Evolutionary conservation across 345 rosid species (phyloP).

Genomic region (Salix arbutifolia): DNA sequence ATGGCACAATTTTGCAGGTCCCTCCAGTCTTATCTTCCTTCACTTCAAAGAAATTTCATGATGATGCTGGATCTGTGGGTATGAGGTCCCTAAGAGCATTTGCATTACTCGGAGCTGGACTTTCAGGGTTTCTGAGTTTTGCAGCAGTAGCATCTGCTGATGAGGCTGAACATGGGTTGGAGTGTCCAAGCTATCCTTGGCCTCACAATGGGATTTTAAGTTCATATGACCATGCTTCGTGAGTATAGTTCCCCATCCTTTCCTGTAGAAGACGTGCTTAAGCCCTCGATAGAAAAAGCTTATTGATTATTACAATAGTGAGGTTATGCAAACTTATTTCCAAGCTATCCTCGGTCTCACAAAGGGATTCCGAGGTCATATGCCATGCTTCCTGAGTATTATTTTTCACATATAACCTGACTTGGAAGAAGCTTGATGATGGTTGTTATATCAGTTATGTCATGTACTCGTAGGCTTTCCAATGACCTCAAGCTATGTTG

Average conservation of each 20-base stretch:
- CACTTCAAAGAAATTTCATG: slow-evolving; percentile 61
- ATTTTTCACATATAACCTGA: slow-evolving; percentile 3
- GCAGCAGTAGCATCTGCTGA: slow-evolving; percentile 84
- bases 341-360: slow-evolving; percentile 63
- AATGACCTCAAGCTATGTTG: neutral
- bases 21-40: slow-evolving; percentile 51
- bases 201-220: slow-evolving; percentile 97
- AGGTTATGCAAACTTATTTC: neutral
- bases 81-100: slow-evolving; percentile 50
- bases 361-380: slow-evolving; percentile 91
- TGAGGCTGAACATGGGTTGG: slow-evolving; percentile 97
- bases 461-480: neutral
- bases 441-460: neutral
- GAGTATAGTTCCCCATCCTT: slow-evolving; percentile 37
- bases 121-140: slow-evolving; percentile 76
- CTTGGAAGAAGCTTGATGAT: neutral
- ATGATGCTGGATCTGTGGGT: slow-evolving; percentile 54
- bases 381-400: slow-evolving; percentile 90
- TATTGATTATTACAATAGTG: neutral
- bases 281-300: neutral
- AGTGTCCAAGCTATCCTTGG: slow-evolving; percentile 88
- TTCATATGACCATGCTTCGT: slow-evolving; percentile 99
- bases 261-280: neutral
- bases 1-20: slow-evolving; percentile 40
- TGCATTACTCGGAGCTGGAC: slow-evolving; percentile 83